Conservation (phyloP, 176 grass and related monocot species). For the Rhynchospora pubera region DNA sequence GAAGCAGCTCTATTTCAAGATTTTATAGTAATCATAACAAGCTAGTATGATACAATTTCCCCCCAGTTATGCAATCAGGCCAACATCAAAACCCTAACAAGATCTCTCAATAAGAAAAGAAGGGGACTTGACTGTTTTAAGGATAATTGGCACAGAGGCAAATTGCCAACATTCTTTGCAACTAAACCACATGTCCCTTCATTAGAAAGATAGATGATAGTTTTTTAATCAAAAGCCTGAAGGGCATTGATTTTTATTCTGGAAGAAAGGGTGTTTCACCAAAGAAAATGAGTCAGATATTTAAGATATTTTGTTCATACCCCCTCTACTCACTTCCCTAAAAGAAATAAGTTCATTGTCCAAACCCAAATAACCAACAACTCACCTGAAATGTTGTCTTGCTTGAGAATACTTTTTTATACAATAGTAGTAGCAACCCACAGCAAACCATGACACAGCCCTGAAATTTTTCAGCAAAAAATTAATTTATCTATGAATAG, state of each 20-base stretch:
- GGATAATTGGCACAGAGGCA: background rate
- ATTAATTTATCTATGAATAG: background rate
- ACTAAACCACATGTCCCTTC: background rate
- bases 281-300: background rate
- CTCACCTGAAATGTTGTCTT: constrained; percentile 84
- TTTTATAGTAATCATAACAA: background rate
- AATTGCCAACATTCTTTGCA: background rate
- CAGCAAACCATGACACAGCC: constrained; percentile 95
- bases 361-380: constrained; percentile 10
- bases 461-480: constrained; percentile 31
- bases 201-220: background rate
- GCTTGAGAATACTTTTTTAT: constrained; percentile 98
- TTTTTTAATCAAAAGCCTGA: background rate
- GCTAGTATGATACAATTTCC: background rate
- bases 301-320: background rate
- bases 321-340: background rate
- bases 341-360: background rate
- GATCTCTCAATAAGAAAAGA: background rate
- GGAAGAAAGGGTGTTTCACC: background rate
- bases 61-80: background rate
- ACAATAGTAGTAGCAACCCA: constrained; percentile 92
- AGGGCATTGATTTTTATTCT: background rate
- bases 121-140: background rate
- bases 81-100: background rate
- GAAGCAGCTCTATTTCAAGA: background rate